Evolutionary conservation across 495 filamentous ascomycete genomes (phyloP).

Genomic region (Symbiotaphrina buchneri): DNA sequence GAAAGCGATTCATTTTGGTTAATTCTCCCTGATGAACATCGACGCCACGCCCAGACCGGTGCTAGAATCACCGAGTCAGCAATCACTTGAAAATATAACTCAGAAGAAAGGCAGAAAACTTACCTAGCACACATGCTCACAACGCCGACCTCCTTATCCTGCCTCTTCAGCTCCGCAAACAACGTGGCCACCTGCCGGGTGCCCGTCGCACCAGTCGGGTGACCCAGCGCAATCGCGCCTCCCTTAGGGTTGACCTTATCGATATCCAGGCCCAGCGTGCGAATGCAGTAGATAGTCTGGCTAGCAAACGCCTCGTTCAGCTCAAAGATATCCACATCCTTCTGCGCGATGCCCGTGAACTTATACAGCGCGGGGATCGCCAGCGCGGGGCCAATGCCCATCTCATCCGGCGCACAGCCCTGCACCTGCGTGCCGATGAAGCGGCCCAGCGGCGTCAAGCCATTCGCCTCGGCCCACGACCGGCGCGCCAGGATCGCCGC

Average conservation of each 20-base stretch:
- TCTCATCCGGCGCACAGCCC: constrained; percentile 73
- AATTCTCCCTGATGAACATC: too few relatives aligned
- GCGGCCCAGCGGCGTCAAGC: constrained; percentile 53
- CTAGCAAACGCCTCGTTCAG: constrained; percentile 92
- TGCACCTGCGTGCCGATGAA: constrained; percentile 53
- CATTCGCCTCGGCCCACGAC: constrained; percentile 57
- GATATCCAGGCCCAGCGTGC: constrained; percentile 42
- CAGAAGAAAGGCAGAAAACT: too few relatives aligned
- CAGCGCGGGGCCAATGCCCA: constrained; percentile 74
- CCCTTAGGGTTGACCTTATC: constrained; percentile 68
- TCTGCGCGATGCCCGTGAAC: constrained; percentile 33
- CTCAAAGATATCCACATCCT: constrained; percentile 78
- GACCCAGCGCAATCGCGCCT: constrained; percentile 80
- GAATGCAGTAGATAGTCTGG: constrained; percentile 62
- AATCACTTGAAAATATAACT: too few relatives aligned
- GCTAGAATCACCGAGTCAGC: too few relatives aligned
- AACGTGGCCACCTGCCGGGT: constrained; percentile 61
- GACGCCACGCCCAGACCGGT: too few relatives aligned
- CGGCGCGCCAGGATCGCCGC: constrained; percentile 65
- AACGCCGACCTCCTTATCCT: constrained; percentile 42
- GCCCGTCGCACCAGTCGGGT: constrained; percentile 83
- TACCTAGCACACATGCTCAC: constrained; percentile 89
- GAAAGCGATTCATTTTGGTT: too few relatives aligned
- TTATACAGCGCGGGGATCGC: constrained; percentile 63
- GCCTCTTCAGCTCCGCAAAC: constrained; percentile 41